These are phyloP conservation scores for Perkinsus chesapeaki DNA, from an alignment of 169 alveolate genomes.

Conservation along the genomic window DNA sequence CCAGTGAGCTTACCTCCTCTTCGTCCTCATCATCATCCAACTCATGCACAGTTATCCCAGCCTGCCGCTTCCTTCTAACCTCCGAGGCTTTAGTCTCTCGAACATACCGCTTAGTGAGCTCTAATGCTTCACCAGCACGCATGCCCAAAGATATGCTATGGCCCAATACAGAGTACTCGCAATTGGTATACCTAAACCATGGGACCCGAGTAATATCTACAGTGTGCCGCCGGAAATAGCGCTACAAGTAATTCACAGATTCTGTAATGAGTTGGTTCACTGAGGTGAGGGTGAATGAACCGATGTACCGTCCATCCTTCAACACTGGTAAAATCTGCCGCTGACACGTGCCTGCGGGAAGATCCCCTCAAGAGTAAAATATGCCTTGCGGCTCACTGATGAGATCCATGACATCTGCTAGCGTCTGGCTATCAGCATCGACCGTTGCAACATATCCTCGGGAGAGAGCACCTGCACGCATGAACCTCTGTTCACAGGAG, in stretches of 20 bases:
- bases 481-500: neutral
- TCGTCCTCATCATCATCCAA: neutral
- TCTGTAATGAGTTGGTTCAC: neutral
- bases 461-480: neutral
- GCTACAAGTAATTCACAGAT: neutral
- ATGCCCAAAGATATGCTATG: neutral
- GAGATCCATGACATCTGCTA: neutral
- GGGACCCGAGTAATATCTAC: neutral
- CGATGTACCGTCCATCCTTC: neutral
- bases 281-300: neutral
- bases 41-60: neutral
- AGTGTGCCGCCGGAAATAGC: neutral
- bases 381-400: neutral
- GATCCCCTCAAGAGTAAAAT: neutral
- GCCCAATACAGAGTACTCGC: neutral
- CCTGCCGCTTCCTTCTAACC: neutral
- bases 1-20: neutral
- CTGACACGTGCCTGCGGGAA: neutral
- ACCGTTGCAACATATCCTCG: neutral
- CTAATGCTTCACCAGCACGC: slow-evolving; percentile 1
- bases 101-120: neutral
- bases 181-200: neutral
- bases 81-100: neutral
- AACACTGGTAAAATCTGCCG: neutral
- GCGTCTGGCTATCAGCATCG: neutral